phyloP scores from a whole-genome alignment of 345 rosid genomes.

The Eucalyptus sideroxylon region DNA sequence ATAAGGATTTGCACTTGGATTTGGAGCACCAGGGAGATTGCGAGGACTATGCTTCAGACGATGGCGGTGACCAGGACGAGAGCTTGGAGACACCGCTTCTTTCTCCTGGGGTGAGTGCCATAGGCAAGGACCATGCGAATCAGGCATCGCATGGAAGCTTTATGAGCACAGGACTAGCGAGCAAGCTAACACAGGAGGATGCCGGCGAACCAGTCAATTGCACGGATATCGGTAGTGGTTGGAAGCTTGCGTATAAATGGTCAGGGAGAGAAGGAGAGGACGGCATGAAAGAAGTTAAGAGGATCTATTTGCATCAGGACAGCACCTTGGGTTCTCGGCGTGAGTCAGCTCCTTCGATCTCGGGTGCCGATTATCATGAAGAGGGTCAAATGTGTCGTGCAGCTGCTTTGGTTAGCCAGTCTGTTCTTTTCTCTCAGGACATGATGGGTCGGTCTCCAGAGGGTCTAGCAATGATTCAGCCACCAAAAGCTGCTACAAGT shows the following conservation, averaged over 20 bases:
- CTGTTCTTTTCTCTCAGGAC: background rate
- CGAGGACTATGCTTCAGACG: background rate
- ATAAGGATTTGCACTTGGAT: slow-evolving; percentile 1
- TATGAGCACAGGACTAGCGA: background rate
- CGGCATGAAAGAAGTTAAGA: slow-evolving; percentile 6
- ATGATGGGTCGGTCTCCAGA: background rate
- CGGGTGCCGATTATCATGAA: background rate
- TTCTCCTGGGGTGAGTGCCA: background rate
- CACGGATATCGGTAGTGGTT: slow-evolving; percentile 19
- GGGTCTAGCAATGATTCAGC: background rate
- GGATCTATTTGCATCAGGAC: slow-evolving; percentile 20
- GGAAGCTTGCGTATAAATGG: slow-evolving; percentile 23
- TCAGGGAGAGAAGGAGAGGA: slow-evolving; percentile 4
- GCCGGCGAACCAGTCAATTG: background rate
- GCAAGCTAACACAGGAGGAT: background rate
- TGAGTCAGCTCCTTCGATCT: slow-evolving; percentile 1
- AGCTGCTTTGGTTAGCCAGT: slow-evolving; percentile 22
- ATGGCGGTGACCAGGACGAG: background rate
- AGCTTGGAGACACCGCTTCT: slow-evolving; percentile 10
- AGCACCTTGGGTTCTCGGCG: background rate
- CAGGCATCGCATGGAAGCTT: background rate
- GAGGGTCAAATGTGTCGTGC: slow-evolving; percentile 1
- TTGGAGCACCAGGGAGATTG: slow-evolving; percentile 7
- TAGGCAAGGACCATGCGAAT: background rate
- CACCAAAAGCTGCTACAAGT: background rate